Base-by-base conservation (phyloP, 805 yeast species). In the Clavispora fructus region DNA sequence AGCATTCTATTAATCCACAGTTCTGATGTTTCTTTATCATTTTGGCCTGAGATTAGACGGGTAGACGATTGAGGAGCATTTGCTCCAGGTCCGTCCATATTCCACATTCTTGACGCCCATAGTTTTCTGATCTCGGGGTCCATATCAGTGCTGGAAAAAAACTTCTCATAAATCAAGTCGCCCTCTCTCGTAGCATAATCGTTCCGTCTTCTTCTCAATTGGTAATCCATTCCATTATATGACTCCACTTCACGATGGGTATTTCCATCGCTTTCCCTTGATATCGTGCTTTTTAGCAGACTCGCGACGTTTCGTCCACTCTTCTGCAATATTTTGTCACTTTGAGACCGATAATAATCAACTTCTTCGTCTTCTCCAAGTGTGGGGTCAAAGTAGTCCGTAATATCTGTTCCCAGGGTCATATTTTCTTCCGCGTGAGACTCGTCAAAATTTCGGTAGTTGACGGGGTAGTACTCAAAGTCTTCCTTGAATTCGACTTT, bases 141-240 rank as follows among this genome's bases (percentile, higher is more conserved):
- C 28, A 77, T 75, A 13, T 64, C 64, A 17, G 64, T 64, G 45
- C 74, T 64, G 16, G 58, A 56, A 39, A 68, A 64, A 50, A 63
- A 69, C 40, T 71, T 71, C 38, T 68, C 64, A 54, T 67, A 75
- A 47, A 79, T 78, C 29, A 70, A 53, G 57, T 82, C 87, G 1
- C 79, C 82, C 56, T 82, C 87, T 48, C 87, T 65, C 1, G 76
- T 75, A 0, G 83, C 75, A 59, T 81, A 81, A 57, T 82, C 83
- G 10, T 63, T 72, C 16, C 53, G 46, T 30, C 51, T 56, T 40
- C 25, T 33, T 33, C 37, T 33, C 25, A 33, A 33, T 17, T 33
- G 37, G 9, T 33, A 33, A 4, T 33, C 37, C n/a, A 9, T 33
- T 8, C 13, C 37, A 10, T 33, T 33, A 17, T 6, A 17, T 10